A percentile compares a stretch with the other conserved stretches of the same genome.
These are phyloP conservation scores for Polytrichum formosum DNA, from an alignment of 225 moss, liverwort and hornwort genomes.

Conservation along the genomic window DNA sequence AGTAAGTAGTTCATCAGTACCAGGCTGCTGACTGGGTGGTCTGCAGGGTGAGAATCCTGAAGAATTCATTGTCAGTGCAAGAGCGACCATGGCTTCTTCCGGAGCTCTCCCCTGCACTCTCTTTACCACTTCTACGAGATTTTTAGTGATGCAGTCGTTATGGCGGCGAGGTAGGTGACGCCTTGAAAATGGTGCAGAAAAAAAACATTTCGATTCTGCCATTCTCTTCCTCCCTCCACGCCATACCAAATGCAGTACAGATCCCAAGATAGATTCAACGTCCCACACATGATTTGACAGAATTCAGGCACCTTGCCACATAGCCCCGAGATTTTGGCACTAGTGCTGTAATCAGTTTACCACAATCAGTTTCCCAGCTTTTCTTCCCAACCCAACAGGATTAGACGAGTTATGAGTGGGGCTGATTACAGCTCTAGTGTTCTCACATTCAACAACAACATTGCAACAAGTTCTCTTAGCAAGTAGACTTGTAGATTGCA, in stretches of 20 bases:
- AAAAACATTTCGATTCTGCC: neutral
- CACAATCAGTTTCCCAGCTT: constrained; percentile 21
- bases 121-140: neutral
- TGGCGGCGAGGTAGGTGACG: neutral
- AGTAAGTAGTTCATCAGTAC: no score
- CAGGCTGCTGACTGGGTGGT: constrained; percentile 14
- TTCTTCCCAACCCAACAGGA: neutral
- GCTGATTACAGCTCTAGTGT: constrained; percentile 52
- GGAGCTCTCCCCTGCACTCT: constrained; percentile 6
- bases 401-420: constrained; percentile 13
- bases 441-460: constrained; percentile 8
- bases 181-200: neutral
- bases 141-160: no score
- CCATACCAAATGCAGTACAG: constrained; percentile 44
- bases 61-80: neutral
- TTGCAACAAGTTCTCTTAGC: no score
- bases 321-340: constrained; percentile 26
- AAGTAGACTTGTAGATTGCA: constrained; percentile 37
- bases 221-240: constrained; percentile 1
- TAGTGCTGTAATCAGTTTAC: constrained; percentile 41
- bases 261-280: constrained; percentile 48
- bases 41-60: constrained; percentile 13
- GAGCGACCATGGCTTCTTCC: neutral
- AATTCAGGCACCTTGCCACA: constrained; percentile 18
- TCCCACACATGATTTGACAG: constrained; percentile 25